Evolutionary conservation across 805 yeast species (phyloP), one percentile per base, ranked within the genome.

Genomic region (Suhomyces xylopsoci): DNA sequence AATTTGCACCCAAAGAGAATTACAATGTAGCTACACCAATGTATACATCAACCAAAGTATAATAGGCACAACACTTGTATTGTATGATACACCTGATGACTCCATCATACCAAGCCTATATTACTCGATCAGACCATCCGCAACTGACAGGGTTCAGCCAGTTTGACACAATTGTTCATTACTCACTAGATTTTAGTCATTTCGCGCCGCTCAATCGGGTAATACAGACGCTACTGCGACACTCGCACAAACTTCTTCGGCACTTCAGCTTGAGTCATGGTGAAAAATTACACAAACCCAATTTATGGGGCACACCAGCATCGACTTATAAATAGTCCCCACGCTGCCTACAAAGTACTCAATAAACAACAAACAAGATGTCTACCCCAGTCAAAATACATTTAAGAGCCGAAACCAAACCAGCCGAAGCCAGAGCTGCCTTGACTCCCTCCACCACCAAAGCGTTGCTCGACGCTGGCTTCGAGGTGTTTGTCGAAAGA

Each of bases 381-480:
- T 51, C 59, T 19, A 38, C 58, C 41, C 67, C 79, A 58, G 90
- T 87, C 38, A 84, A 80, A 50, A 77, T 94, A 58, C 99, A 94
- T 65, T 78, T 94, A 57, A 87, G 99, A 79, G 97, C 97, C 32
- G 99, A 94, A 71, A 88, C 94, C 64, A 94, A 94, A 82, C 97
- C 98, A 25, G 75, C 90, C 64, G 99, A 94, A 77, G 97, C 96
- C 56, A 87, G 99, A 78, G 96, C 98, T 44, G 97, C 97, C 45
- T 79, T 94, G 62, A 91, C 99, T 1, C 99, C 99, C 30, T 73
- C 90, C 44, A 89, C 97, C 41, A 85, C 96, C 61, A 88, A 89
- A 73, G 81, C 85, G 62, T 79, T 94, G 58, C 70, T 90, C 56
- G 90, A 86, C 54, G 92, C 96, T 45, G 97, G 97, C 0, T 94